Evolutionary conservation across 495 filamentous ascomycete genomes (phyloP), one percentile per base, ranked within the genome.

Genomic region (Lophiostoma macrostomum): DNA sequence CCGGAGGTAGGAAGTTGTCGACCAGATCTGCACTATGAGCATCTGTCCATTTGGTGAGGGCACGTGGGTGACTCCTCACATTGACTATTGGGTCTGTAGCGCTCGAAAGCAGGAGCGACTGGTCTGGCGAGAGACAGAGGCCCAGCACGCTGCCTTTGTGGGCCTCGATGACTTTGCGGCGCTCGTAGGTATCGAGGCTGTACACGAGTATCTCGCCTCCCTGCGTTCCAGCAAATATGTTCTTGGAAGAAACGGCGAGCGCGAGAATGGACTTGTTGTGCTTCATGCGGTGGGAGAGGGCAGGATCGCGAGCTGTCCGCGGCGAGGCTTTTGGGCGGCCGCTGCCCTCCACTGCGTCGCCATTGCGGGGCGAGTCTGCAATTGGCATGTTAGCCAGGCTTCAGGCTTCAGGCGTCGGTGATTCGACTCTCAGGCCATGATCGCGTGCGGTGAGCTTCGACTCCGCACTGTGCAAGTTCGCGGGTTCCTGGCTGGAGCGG

Each of bases 51-150:
- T n/a, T n/a, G n/a, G n/a, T n/a, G n/a, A n/a, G n/a, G n/a, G 18
- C 29, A 12, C 5, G 13, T 4, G 11, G 29, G n/a, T 13, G 7
- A 62, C 70, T 72, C 71, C 80, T 77, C 45, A 93, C 88, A 68
- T 93, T 95, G 47, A 97, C 82, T 53, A 96, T 86, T 4, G 91
- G 89, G 65, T 98, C 94, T 31, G 89, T 90, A 14, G 88, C 94
- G 64, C 85, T 91, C 27, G 94, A 97, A 67, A 98, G 93, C 13
- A 98, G 82, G 13, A 93, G 73, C 32, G 76, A 75, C 31, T 79
- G 69, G 67, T 93, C 87, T 29, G 81, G 73, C 7, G 86, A 88
- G 1, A 96, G 75, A 66, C 79, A 88, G 3, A 98, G 78, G 58
- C 81, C 86, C 31, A 98, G 82, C 32, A 98, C 89, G 64, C 90